These are phyloP conservation scores for Gynostemma pentaphyllum DNA, from an alignment of 306 rosid species.

Conservation along the genomic window DNA sequence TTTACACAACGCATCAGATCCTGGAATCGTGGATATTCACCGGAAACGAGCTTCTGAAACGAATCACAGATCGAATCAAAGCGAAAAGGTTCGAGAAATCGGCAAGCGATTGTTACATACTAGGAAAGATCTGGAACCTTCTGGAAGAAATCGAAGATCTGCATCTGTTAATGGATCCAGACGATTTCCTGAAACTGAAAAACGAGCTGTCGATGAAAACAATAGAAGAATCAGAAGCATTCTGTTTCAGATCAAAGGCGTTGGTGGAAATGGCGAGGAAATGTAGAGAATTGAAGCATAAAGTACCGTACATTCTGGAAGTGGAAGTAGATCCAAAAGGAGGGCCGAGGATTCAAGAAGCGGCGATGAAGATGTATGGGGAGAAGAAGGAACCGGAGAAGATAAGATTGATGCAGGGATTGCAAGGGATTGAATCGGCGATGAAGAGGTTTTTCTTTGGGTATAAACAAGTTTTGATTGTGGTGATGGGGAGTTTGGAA, in stretches of 20 bases:
- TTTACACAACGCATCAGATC: no score
- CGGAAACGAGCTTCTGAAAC: slow-evolving; percentile 24
- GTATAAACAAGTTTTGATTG: slow-evolving; percentile 56
- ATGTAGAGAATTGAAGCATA: slow-evolving; percentile 51
- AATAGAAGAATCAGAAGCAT: slow-evolving; percentile 33
- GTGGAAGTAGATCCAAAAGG: slow-evolving; percentile 82
- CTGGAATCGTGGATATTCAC: no score
- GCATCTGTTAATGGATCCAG: no score
- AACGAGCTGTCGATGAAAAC: slow-evolving; percentile 25
- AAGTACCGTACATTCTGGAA: slow-evolving; percentile 50
- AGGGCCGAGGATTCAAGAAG: slow-evolving; percentile 77
- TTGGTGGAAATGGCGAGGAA: slow-evolving; percentile 42
- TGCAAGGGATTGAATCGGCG: slow-evolving; percentile 61
- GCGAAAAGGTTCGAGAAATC: slow-evolving; percentile 31
- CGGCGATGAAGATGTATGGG: slow-evolving; percentile 66
- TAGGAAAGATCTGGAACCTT: no score
- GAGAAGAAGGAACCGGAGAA: slow-evolving; percentile 34
- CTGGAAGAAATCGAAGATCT: no score
- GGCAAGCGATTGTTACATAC: no score
- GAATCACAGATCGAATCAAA: slow-evolving; percentile 26
- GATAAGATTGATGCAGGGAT: slow-evolving; percentile 52
- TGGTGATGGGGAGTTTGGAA: slow-evolving; percentile 62
- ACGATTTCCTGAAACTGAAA: no score
- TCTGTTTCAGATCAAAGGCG: slow-evolving; percentile 59
- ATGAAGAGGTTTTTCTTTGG: slow-evolving; percentile 60